Percentiles rank a stretch among this genome's conserved stretches.
Evolutionary conservation across 495 filamentous ascomycete genomes (phyloP).

Genomic region (Penicillium desertorum): DNA sequence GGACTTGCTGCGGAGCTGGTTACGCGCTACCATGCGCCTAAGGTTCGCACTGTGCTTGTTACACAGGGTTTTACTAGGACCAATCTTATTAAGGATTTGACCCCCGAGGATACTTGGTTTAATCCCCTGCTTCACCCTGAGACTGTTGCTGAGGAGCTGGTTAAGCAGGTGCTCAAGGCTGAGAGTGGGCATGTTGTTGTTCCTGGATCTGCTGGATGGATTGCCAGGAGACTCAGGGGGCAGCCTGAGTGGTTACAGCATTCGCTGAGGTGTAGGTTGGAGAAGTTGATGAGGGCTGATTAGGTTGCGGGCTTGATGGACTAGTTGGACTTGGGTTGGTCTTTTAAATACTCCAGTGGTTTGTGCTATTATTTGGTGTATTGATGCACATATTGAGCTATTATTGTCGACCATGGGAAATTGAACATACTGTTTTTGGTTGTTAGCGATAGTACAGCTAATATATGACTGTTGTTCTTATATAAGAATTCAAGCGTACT

Average conservation of each 20-base stretch:
- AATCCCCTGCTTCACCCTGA: slow-evolving; percentile 57
- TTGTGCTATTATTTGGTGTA: background rate
- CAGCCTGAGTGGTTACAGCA: slow-evolving; percentile 48
- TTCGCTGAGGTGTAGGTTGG: slow-evolving; percentile 30
- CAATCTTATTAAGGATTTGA: slow-evolving; percentile 57
- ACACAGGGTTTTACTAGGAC: slow-evolving; percentile 65
- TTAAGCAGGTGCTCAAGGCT: slow-evolving; percentile 56
- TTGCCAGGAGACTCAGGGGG: slow-evolving; percentile 36
- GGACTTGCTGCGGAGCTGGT: slow-evolving; percentile 62
- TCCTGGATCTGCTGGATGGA: slow-evolving; percentile 39
- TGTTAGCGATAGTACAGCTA: background rate
- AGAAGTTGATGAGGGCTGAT: slow-evolving; percentile 33
- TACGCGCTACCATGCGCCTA: slow-evolving; percentile 60
- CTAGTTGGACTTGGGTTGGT: background rate
- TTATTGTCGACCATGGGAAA: background rate
- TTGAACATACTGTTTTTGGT: background rate
- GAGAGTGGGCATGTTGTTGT: slow-evolving; percentile 58
- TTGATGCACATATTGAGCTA: background rate
- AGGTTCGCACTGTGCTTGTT: slow-evolving; percentile 64
- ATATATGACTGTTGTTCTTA: background rate
- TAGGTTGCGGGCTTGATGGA: background rate
- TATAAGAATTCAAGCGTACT: background rate
- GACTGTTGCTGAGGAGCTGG: slow-evolving; percentile 65
- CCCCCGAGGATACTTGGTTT: slow-evolving; percentile 54
- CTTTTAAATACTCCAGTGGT: background rate